Evolutionary conservation across 768 basidiomycete species (phyloP), one percentile per base, ranked within the genome.

Genomic region (Lactarius deliciosus): DNA sequence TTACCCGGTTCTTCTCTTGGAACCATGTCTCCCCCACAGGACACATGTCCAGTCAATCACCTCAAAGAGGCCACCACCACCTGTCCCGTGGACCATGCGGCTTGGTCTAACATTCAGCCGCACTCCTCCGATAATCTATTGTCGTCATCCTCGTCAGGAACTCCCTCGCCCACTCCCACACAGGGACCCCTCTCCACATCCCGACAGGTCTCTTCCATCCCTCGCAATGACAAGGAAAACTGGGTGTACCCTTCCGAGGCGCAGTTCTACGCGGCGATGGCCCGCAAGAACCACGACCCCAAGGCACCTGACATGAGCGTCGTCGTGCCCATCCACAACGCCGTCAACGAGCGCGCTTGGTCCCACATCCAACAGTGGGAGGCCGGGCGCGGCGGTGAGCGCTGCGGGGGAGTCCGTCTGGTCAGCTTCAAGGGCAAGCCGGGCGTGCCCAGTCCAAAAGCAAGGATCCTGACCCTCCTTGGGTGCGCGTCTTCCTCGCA

Each of bases 161-260:
- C 18, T 30, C 60, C 36, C 56, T 50, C 50, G 30, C 64, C 34
- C 8, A 56, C 18, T 50, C 58, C 54, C 16, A 53, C 68, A 20
- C 75, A 73, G 7, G 53, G 62, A 16, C 55, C 56, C 40, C 81
- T 96, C 59, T 90, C 92, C 2, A 81, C 78, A 16, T 84, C 92
- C 7, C 87, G 96, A 69, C 89, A 93, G 75, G 81, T 84, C 34
- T 97, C 95, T 7, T 91, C 92, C 32, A 98, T 98, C 74, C 96
- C 96, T 20, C 86, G 88, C 72, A 75, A 79, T 22, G 77, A 81
- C 50, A 85, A 86, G 58, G 83, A 82, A 53, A 89, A 94, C 64
- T 99, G 97, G 97, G 91, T 97, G 57, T 99, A 99, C 77, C 97
- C 97, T 28, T 98, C 96, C 22, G 94, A 98, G 75, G 86, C 91